Conservation (phyloP, 495 filamentous ascomycete species). For the Clavariopsis aquatica region DNA sequence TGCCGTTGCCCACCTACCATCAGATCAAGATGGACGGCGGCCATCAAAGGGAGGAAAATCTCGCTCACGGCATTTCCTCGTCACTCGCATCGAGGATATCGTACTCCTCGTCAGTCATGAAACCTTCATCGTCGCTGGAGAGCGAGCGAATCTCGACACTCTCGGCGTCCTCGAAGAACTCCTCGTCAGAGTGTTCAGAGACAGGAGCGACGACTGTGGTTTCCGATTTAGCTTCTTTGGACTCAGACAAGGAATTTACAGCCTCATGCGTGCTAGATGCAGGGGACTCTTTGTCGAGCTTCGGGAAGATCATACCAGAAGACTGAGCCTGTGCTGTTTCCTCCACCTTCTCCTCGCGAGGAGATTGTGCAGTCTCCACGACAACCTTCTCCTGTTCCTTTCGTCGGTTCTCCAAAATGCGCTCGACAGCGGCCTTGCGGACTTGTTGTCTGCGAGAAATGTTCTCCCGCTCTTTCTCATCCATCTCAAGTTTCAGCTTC, state of each 20-base stretch:
- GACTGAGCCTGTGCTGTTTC: conserved; percentile 38
- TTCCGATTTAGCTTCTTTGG: conserved; percentile 19
- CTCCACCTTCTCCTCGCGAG: conserved; percentile 25
- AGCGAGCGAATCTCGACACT: conserved; percentile 48
- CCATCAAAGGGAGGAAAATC: neutral
- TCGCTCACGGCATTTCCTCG: conserved; percentile 59
- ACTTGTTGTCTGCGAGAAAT: conserved; percentile 17
- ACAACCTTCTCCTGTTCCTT: conserved; percentile 18
- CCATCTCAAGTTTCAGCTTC: conserved; percentile 32
- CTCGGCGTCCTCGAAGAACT: conserved; percentile 44
- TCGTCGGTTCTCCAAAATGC: conserved; percentile 23
- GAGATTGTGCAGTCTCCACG: conserved; percentile 31
- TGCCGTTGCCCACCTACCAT: neutral
- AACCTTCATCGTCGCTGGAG: conserved; percentile 65
- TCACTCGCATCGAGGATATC: conserved; percentile 95
- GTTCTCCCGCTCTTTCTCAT: conserved; percentile 37
- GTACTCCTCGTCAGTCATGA: conserved; percentile 96
- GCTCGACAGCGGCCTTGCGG: conserved; percentile 20
- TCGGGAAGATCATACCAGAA: conserved; percentile 94
- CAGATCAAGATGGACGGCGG: neutral
- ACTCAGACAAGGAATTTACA: conserved; percentile 30
- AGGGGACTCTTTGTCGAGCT: conserved; percentile 92
- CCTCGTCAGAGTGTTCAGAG: conserved; percentile 27
- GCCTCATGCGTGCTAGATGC: conserved; percentile 72
- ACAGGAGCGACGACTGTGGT: conserved; percentile 13